Evolutionary conservation across 225 moss, liverwort and hornwort genomes (phyloP), one percentile per base, ranked within the genome.

Genomic region (Climacium dendroides): DNA sequence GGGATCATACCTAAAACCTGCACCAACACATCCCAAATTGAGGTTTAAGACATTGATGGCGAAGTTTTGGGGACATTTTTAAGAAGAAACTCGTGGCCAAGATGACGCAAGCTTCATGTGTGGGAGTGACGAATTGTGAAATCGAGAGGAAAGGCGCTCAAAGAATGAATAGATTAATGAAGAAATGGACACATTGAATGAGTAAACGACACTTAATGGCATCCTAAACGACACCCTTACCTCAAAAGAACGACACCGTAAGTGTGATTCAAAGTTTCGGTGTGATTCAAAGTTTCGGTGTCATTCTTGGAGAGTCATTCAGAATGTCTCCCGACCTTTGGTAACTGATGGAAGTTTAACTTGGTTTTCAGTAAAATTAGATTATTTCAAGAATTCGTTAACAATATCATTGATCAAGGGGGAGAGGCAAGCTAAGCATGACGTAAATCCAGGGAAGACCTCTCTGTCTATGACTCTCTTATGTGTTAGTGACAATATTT

Each of bases 1-100:
- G 5, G 91, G 75, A 30, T 85, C 83, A 20, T 92, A 90, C 82
- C 65, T 83, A 70, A 93, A 94, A 78, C 87, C 93, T 94, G 86
- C 85, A 69, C 25, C 25, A 18, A 9, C 67, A 50, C 76, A 86
- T 7, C 26, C 26, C 55, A 34, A 45, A 17, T 24, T 59, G 32
- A 74, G 43, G 54, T 50, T 63, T 16, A 74, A 19, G 6, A 26
- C 47, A 19, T 28, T 17, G 32, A 58, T 58, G 45, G 24, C 9
- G 58, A 71, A 43, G 32, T 13, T 52, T 29, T 28, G 16, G n/a
- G n/a, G 62, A 63, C 32, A 22, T 17, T 15, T 47, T 47, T 17
- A 5, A 35, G 65, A 65, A 82, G 26, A 81, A 81, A 63, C 47
- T 63, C 16, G 41, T 9, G 39, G 12, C 20, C 60, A 61, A 45